Percentiles rank a stretch among this genome's conserved stretches.
Conservation (phyloP, 768 basidiomycete species). For the Naganishia vaughanmartiniae region DNA sequence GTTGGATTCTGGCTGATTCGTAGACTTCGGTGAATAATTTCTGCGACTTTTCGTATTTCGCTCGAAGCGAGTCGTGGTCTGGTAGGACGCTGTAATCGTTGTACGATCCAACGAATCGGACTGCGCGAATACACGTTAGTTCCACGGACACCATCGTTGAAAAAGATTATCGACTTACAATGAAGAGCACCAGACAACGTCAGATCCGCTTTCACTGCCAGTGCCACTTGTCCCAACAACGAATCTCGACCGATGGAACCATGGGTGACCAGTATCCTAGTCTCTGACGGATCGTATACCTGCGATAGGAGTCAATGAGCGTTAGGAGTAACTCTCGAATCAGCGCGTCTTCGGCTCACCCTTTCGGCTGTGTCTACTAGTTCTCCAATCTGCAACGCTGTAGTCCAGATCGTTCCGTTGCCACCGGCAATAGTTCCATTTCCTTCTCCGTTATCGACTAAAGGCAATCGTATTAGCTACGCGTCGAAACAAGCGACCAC, state of each 20-base stretch:
- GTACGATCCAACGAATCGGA: slow-evolving; percentile 92
- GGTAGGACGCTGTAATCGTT: slow-evolving; percentile 93
- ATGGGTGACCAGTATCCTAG: slow-evolving; percentile 87
- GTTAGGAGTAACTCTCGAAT: background rate
- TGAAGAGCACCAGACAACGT: slow-evolving; percentile 92
- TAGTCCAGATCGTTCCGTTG: slow-evolving; percentile 98
- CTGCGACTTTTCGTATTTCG: slow-evolving; percentile 73
- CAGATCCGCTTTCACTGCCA: slow-evolving; percentile 88
- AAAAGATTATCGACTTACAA: slow-evolving; percentile 52
- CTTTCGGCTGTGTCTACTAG: slow-evolving; percentile 95
- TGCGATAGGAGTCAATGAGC: slow-evolving; percentile 27
- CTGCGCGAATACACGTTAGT: slow-evolving; percentile 29
- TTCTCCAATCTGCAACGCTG: slow-evolving; percentile 93
- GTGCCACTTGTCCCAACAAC: slow-evolving; percentile 81
- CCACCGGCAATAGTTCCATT: slow-evolving; percentile 96
- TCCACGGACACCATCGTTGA: slow-evolving; percentile 2
- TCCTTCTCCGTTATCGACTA: slow-evolving; percentile 63
- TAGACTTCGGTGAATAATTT: slow-evolving; percentile 87
- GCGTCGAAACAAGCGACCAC: slow-evolving; percentile 18
- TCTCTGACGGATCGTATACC: slow-evolving; percentile 81
- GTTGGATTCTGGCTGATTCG: slow-evolving; percentile 86
- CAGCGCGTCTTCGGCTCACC: slow-evolving; percentile 54
- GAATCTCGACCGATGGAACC: slow-evolving; percentile 90
- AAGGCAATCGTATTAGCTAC: background rate
- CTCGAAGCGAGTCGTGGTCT: slow-evolving; percentile 81